Evolutionary conservation across 352 stramenopile genomes (phyloP).

Genomic region (Phytophthora pisi): DNA sequence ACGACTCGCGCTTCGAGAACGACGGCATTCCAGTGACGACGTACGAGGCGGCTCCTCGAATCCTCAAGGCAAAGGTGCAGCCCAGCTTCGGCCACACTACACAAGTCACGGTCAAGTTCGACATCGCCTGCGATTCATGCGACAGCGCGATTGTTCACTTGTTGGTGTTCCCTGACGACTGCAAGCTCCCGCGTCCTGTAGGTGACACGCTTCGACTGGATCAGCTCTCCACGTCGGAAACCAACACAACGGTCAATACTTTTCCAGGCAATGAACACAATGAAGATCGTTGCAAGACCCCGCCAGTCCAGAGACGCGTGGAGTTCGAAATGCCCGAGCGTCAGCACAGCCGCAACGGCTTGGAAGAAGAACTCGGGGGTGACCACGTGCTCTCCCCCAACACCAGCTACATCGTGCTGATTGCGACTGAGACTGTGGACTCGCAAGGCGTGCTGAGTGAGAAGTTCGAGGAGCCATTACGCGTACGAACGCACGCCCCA

Average conservation of each 20-base stretch:
- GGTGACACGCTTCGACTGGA: conserved; percentile 25
- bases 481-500: conserved; percentile 49
- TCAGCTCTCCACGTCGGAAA: conserved; percentile 11
- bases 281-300: conserved; percentile 9
- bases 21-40: conserved; percentile 61
- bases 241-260: conserved; percentile 14
- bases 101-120: conserved; percentile 59
- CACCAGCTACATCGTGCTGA: conserved; percentile 53
- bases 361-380: conserved; percentile 47
- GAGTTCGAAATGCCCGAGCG: conserved; percentile 40
- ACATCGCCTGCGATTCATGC: conserved; percentile 60
- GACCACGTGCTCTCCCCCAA: conserved; percentile 40
- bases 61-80: conserved; percentile 45
- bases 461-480: conserved; percentile 35
- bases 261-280: background rate
- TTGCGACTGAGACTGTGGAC: conserved; percentile 61
- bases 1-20: conserved; percentile 47
- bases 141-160: conserved; percentile 56
- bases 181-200: conserved; percentile 27
- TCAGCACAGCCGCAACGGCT: conserved; percentile 40
- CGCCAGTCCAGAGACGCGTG: conserved; percentile 40
- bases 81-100: conserved; percentile 66
- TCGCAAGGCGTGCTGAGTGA: conserved; percentile 67
- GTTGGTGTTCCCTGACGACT: conserved; percentile 50
- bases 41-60: conserved; percentile 48